Evolutionary conservation across 768 basidiomycete species (phyloP), one percentile per base, ranked within the genome.

Genomic region (Daedaleopsis sinensis): DNA sequence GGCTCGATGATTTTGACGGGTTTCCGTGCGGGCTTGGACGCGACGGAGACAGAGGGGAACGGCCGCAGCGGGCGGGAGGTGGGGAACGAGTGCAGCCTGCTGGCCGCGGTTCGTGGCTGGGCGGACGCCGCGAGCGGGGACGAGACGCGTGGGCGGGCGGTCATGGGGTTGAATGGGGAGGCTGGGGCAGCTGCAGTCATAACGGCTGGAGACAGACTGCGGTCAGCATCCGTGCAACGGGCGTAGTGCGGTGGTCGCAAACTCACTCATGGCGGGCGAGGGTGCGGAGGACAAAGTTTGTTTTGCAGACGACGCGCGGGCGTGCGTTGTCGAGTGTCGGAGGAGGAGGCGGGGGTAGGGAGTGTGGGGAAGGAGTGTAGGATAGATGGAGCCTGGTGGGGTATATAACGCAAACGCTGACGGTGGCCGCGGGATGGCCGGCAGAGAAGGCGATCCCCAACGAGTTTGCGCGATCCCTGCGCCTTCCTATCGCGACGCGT

Each of bases 1-100:
- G 90, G 89, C 71, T 91, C 83, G 59, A 94, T 93, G 70, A 93
- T 79, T 70, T 94, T 94, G 18, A 86, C 79, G 7, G 87, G 77
- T 57, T 84, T 83, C n/a, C 62, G 59, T 13, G 59, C 19, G 2
- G 39, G 11, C 10, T 4, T 5, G 5, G 62, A 35, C 10, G 50
- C 7, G 46, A 46, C 43, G 27, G 57, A 32, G 67, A 91, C 80
- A 53, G 86, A 82, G 16, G 89, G 80, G 73, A 94, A 94, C 35
- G 93, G 93, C 27, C 93, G 84, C 23, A 93, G 80, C 1, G 88
- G 86, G 55, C 89, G 89, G 38, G 92, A 94, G 1, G 82, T 75
- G 6, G 88, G 84, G 71, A 94, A 93, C 7, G 82, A 75, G 47
- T 81, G 73, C 37, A 57, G 77, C 51, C 81, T 81, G 66, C 78